Conservation (phyloP, 257 asterid genomes). For the Anisodus acutangulus region DNA sequence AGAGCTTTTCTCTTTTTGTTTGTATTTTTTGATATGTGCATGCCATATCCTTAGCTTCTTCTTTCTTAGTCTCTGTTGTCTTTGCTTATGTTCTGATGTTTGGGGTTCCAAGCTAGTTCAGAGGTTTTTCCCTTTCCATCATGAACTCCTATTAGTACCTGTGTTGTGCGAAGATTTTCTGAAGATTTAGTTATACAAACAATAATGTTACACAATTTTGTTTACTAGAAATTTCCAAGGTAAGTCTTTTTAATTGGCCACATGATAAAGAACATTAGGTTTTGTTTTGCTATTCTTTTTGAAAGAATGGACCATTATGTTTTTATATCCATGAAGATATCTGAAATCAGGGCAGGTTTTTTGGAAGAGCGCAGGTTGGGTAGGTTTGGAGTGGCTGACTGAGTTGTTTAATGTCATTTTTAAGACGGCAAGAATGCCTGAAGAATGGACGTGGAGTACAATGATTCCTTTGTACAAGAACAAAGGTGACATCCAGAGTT, state of each 20-base stretch:
- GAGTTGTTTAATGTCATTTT: too few species aligned
- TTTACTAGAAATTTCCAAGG: neutral
- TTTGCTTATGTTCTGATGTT: slow-evolving; percentile 25
- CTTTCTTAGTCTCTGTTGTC: neutral
- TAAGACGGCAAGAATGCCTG: too few species aligned
- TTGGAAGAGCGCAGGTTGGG: too few species aligned
- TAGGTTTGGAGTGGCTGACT: neutral
- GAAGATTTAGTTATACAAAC: neutral
- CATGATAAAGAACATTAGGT: neutral
- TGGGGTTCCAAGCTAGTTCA: neutral
- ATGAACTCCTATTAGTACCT: neutral
- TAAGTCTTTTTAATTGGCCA: neutral
- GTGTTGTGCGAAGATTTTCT: neutral
- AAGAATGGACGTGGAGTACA: too few species aligned
- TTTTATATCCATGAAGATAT: slow-evolving; percentile 8
- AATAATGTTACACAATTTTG: neutral
- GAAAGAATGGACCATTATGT: neutral
- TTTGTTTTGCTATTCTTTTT: neutral
- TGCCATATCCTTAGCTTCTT: neutral
- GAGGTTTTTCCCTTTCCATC: neutral
- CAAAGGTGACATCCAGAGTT: too few species aligned
- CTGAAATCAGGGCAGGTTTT: neutral
- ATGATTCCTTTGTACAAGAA: too few species aligned
- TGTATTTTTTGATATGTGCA: neutral
- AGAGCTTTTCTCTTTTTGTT: neutral